Percentiles rank a stretch among this genome's conserved stretches.
Evolutionary conservation across 164 flowering plant species (phyloP).

Genomic region (Platanus orientalis): DNA sequence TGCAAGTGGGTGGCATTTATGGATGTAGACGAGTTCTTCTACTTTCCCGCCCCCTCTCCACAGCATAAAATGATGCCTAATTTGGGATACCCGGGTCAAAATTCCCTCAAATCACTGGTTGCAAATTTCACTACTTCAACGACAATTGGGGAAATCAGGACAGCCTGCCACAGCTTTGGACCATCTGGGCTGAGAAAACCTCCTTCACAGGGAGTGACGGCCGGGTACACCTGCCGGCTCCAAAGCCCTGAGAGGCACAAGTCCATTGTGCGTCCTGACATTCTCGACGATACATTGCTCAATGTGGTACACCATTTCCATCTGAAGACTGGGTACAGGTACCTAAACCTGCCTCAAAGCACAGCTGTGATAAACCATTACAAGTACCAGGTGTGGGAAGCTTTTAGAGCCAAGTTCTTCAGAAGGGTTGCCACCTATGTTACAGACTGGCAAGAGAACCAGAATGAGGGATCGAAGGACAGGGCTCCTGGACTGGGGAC

Average conservation of each 20-base stretch:
- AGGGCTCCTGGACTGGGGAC: constrained; percentile 92
- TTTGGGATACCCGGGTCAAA: constrained; percentile 28
- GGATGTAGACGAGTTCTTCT: constrained; percentile 89
- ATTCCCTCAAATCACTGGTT: constrained; percentile 42
- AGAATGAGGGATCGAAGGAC: constrained; percentile 81
- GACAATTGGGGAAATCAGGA: constrained; percentile 67
- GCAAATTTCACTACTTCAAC: constrained; percentile 40
- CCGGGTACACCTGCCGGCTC: constrained; percentile 84
- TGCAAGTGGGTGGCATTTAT: constrained; percentile 86
- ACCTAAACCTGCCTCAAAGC: constrained; percentile 48
- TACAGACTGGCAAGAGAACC: constrained; percentile 80
- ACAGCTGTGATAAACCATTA: constrained; percentile 70
- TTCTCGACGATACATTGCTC: constrained; percentile 49
- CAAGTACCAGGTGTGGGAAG: constrained; percentile 92
- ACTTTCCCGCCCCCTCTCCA: constrained; percentile 42
- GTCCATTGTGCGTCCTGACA: constrained; percentile 66
- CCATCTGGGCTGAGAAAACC: constrained; percentile 66
- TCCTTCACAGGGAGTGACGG: constrained; percentile 65
- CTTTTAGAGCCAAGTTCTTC: constrained; percentile 69
- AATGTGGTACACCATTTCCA: constrained; percentile 87
- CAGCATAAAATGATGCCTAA: constrained; percentile 8
- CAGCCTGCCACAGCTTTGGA: constrained; percentile 82
- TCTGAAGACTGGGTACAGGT: constrained; percentile 42
- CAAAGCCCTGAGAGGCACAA: constrained; percentile 82
- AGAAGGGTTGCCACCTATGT: constrained; percentile 90